Evolutionary conservation across 2,329 filamentous ascomycete genomes (phyloP).

Genomic region (Monilinia polystroma): DNA sequence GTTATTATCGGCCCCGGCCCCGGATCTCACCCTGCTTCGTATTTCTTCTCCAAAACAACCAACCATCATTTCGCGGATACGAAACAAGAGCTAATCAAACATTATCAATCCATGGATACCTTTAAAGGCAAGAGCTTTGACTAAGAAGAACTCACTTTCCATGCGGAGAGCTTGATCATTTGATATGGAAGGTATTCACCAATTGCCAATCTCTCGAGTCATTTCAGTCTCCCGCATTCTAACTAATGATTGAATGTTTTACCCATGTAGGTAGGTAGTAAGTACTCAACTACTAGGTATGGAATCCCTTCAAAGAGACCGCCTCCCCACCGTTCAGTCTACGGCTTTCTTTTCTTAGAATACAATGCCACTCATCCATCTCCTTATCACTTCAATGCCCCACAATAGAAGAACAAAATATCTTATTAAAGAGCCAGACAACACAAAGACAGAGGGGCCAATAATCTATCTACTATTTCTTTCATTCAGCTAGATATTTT

Average conservation of each 20-base stretch:
- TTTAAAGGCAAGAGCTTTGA: constrained; percentile 18
- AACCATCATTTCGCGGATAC: not conserved
- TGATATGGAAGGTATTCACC: constrained; percentile 14
- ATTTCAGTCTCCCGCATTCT: not conserved
- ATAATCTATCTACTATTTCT: constrained; percentile 14
- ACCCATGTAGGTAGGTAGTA: not conserved
- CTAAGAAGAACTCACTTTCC: constrained; percentile 16
- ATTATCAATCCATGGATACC: not conserved
- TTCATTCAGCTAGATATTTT: not conserved
- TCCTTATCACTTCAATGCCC: constrained; percentile 11
- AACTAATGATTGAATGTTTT: not conserved
- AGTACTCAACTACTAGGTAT: not conserved
- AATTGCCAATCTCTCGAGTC: constrained; percentile 14
- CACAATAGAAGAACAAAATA: not conserved
- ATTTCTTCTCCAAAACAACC: not conserved
- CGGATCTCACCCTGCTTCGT: constrained; percentile 7
- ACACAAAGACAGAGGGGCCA: constrained; percentile 7
- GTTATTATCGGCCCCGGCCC: constrained; percentile 19
- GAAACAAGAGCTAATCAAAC: not conserved
- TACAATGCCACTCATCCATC: too few relatives aligned
- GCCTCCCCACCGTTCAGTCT: not conserved
- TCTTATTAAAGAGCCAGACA: constrained; percentile 15
- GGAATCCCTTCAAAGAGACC: constrained; percentile 1
- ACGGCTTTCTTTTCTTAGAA: not conserved
- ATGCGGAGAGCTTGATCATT: constrained; percentile 9